phyloP scores from a whole-genome alignment of 1,139 yeast species.

The Candida tetrigidarum region DNA sequence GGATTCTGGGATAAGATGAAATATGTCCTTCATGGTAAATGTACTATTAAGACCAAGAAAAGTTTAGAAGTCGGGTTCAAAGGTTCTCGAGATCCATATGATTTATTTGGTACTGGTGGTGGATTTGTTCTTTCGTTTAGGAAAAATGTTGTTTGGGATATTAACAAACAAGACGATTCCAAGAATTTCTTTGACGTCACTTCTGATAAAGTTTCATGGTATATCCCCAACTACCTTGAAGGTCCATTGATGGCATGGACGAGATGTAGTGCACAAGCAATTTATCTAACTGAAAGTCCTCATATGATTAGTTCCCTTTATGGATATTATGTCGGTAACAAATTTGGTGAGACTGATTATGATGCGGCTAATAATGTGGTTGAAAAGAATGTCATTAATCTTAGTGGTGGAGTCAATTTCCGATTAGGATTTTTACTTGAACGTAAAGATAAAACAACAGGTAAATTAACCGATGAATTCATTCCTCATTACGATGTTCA shows the following conservation, averaged over 20 bases:
- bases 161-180: slow-evolving; percentile 46
- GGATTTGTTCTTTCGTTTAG: slow-evolving; percentile 47
- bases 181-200: slow-evolving; percentile 39
- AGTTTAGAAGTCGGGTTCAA: slow-evolving; percentile 59
- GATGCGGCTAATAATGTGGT: slow-evolving; percentile 24
- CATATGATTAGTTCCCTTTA: slow-evolving; percentile 51
- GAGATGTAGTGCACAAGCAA: slow-evolving; percentile 45
- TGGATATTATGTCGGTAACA: slow-evolving; percentile 52
- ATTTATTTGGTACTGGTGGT: slow-evolving; percentile 39
- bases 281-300: slow-evolving; percentile 48
- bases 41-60: slow-evolving; percentile 34
- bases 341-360: slow-evolving; percentile 13
- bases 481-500: slow-evolving; percentile 74
- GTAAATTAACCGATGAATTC: slow-evolving; percentile 54
- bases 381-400: slow-evolving; percentile 58
- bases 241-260: slow-evolving; percentile 67
- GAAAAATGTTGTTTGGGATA: slow-evolving; percentile 42
- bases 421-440: slow-evolving; percentile 64
- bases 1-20: slow-evolving; percentile 66
- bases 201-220: slow-evolving; percentile 45
- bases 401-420: slow-evolving; percentile 65
- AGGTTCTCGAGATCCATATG: slow-evolving; percentile 52
- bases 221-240: slow-evolving; percentile 65
- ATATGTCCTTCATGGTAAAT: slow-evolving; percentile 52
- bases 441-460: slow-evolving; percentile 38